Base-by-base conservation (phyloP, 1,284 basidiomycete genomes). In the Sporisorium reilianum region DNA sequence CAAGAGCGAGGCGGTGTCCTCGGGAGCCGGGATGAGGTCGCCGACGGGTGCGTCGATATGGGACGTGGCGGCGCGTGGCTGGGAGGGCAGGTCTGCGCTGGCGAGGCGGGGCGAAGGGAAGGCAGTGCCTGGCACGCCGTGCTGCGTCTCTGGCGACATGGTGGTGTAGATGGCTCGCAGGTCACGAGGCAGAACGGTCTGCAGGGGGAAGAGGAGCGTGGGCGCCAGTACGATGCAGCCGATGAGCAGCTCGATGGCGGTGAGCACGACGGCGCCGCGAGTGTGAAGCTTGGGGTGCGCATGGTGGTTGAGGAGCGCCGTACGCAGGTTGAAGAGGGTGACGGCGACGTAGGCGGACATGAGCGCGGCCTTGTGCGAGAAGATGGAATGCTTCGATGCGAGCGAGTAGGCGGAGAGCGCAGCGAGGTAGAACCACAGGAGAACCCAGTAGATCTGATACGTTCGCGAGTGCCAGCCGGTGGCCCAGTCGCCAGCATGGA, bases 141-240 rank as follows among this genome's bases (percentile, higher is more conserved):
- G 78, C 38, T 69, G 46, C 5, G 57, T 75, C 20, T 77, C 77
- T 30, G 76, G 73, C 40, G 65, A 72, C 68, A 83, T 83, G 22
- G 82, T 80, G 44, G 68, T 66, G 53, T 84, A 77, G 46, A 84
- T 76, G 26, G 80, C 81, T 16, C 74, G 60, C 26, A 84, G 50
- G n/a, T 73, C 64, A 7, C 61, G 60, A 0, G 82, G 80, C 3
- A 79, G 63, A 1, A 64, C 59, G 16, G 59, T 67, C 18, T 72
- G 64, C 12, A 84, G 40, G 5, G 83, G 82, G 45, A 82, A 80
- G 58, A 80, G 58, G 36, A 78, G 55, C 11, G 73, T 77, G 6
- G 80, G 78, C 1, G 72, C 51, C 32, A 78, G 34, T 32, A 77
- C 54, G 34, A 77, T 30, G 34, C 60, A 42, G 34, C 65, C 65